Conservation (phyloP, 495 filamentous ascomycete genomes). For the Aspergillus conjunctus region DNA sequence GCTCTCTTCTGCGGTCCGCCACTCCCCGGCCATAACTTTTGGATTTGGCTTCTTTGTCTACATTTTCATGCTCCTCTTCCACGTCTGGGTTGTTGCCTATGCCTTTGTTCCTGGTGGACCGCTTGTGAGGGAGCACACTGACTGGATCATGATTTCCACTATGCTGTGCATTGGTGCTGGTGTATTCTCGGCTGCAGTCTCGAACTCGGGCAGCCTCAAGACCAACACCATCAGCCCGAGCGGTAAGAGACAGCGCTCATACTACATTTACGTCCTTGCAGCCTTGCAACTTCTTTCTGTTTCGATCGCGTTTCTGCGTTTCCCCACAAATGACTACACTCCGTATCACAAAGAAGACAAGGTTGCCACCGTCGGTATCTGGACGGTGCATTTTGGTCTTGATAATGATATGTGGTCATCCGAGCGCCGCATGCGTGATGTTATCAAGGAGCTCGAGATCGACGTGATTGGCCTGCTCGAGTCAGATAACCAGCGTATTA, state of each 20-base stretch:
- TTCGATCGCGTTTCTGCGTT: slow-evolving; percentile 84
- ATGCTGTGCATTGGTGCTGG: slow-evolving; percentile 87
- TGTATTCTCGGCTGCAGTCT: slow-evolving; percentile 73
- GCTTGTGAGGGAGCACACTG: slow-evolving; percentile 89
- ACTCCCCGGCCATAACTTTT: slow-evolving; percentile 76
- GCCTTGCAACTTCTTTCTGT: slow-evolving; percentile 77
- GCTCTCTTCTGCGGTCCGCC: slow-evolving; percentile 71
- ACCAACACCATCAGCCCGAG: slow-evolving; percentile 55
- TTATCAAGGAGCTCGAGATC: slow-evolving; percentile 90
- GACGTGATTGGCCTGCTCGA: slow-evolving; percentile 95
- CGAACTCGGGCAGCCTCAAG: slow-evolving; percentile 47
- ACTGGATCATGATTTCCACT: slow-evolving; percentile 85
- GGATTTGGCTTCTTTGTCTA: slow-evolving; percentile 87
- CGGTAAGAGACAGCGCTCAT: slow-evolving; percentile 59
- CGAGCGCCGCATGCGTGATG: slow-evolving; percentile 87
- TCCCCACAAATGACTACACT: slow-evolving; percentile 88
- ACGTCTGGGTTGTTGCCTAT: slow-evolving; percentile 98
- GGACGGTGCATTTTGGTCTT: slow-evolving; percentile 97
- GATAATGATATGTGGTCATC: slow-evolving; percentile 99
- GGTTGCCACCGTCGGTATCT: slow-evolving; percentile 89
- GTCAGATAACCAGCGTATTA: slow-evolving; percentile 92
- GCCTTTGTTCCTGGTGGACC: slow-evolving; percentile 98
- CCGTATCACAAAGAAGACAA: slow-evolving; percentile 89
- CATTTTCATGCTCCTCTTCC: slow-evolving; percentile 87
- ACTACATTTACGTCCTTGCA: slow-evolving; percentile 73